Percentiles rank a stretch among this genome's conserved stretches.
phyloP scores from a whole-genome alignment of 345 rosid species.

The Aethionema arabicum region DNA sequence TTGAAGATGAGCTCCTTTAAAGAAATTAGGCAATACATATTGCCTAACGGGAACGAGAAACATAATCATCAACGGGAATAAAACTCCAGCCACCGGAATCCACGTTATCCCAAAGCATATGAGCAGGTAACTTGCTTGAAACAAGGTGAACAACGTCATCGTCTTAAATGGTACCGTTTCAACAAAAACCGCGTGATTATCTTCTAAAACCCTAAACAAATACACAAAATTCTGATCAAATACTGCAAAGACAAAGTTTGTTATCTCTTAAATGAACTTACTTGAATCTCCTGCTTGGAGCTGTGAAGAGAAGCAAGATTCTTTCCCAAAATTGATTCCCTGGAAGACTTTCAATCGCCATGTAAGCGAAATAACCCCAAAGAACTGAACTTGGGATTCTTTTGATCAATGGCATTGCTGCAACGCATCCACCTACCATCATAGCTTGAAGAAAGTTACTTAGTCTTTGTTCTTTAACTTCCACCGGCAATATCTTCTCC shows the following conservation, averaged over 20 bases:
- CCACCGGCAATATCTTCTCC: slow-evolving; percentile 82
- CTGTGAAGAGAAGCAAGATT: slow-evolving; percentile 73
- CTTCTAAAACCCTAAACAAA: slow-evolving; percentile 67
- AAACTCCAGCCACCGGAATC: slow-evolving; percentile 90
- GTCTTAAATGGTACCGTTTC: slow-evolving; percentile 91
- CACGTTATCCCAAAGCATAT: slow-evolving; percentile 88
- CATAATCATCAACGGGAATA: slow-evolving; percentile 92
- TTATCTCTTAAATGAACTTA: slow-evolving; percentile 20
- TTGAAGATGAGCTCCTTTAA: slow-evolving; percentile 87
- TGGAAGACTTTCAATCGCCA: slow-evolving; percentile 93
- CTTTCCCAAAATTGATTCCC: slow-evolving; percentile 99
- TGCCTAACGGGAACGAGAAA: slow-evolving; percentile 86
- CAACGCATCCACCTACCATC: slow-evolving; percentile 80
- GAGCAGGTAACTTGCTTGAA: slow-evolving; percentile 76
- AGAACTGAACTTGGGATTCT: slow-evolving; percentile 88
- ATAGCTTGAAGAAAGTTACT: slow-evolving; percentile 90
- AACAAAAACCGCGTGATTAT: slow-evolving; percentile 70
- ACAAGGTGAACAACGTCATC: slow-evolving; percentile 66
- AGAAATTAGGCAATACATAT: slow-evolving; percentile 73
- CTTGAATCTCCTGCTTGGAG: slow-evolving; percentile 93
- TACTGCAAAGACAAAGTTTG: neutral
- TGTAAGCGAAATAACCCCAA: slow-evolving; percentile 94
- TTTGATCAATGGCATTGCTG: slow-evolving; percentile 86
- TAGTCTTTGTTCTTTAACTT: slow-evolving; percentile 89
- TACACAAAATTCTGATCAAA: neutral